These are phyloP conservation scores for Haplosporangium gracile DNA, from an alignment of 192 early-diverging fungal species.

Conservation along the genomic window DNA sequence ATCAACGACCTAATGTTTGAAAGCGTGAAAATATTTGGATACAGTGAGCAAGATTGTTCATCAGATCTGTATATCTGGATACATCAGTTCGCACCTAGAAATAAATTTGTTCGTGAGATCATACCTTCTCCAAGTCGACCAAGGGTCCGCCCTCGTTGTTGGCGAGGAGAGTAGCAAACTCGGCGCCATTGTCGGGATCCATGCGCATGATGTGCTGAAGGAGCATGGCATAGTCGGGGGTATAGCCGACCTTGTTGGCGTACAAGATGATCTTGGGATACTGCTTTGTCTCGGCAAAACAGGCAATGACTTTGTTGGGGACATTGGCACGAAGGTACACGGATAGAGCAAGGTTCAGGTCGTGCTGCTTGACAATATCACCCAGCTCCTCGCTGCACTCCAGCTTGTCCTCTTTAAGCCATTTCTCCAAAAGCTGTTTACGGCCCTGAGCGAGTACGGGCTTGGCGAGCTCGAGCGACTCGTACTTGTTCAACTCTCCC, in stretches of 20 bases:
- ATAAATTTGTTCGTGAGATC: background rate
- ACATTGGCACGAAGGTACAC: slow-evolving; percentile 96
- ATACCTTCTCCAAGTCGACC: slow-evolving; percentile 82
- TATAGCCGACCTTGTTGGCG: slow-evolving; percentile 93
- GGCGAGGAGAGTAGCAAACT: slow-evolving; percentile 91
- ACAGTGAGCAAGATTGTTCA: background rate
- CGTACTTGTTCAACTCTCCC: slow-evolving; percentile 94
- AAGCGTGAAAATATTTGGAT: background rate
- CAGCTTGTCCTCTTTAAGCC: slow-evolving; percentile 99
- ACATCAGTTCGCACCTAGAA: background rate
- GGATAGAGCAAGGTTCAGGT: slow-evolving; percentile 91
- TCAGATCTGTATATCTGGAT: background rate
- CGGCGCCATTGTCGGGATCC: slow-evolving; percentile 93
- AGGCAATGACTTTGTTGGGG: slow-evolving; percentile 93
- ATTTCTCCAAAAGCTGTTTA: slow-evolving; percentile 96
- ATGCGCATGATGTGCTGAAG: slow-evolving; percentile 92
- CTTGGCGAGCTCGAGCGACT: slow-evolving; percentile 93
- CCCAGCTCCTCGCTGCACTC: slow-evolving; percentile 99
- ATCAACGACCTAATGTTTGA: slow-evolving; percentile 79
- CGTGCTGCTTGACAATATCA: slow-evolving; percentile 94
- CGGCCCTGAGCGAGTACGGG: slow-evolving; percentile 92
- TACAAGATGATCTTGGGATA: slow-evolving; percentile 97
- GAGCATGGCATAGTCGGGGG: slow-evolving; percentile 91
- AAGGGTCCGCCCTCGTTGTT: slow-evolving; percentile 88
- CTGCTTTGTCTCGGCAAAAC: slow-evolving; percentile 97